Evolutionary conservation across 495 filamentous ascomycete species (phyloP), one percentile per base, ranked within the genome.

Genomic region (Aspergillus sparsus): DNA sequence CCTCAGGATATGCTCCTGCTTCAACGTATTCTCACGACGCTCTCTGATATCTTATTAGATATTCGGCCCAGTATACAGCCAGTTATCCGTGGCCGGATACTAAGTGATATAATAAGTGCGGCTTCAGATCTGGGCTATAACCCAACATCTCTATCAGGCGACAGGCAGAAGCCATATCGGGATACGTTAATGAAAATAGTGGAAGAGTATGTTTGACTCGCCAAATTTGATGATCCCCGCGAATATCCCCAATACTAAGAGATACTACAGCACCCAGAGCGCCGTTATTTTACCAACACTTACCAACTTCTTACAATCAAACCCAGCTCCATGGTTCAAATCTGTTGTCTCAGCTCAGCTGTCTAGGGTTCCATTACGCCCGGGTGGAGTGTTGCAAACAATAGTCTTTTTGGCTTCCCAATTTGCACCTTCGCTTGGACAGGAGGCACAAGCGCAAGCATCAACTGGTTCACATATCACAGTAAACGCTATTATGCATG

Each of bases 391-490:
- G 5, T 69, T 88, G 16, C 80, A 86, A 41, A 87, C 84, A 0
- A 81, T 93, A 46, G 82, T 90, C 64, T 92, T 92, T 64, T 78
- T 92, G 18, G 80, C 75, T 68, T 88, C 73, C 66, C 85, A 65
- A 77, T 84, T 66, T 75, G 84, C 71, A 68, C 86, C 60, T 15
- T 69, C 73, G 2, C 64, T 78, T 8, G 75, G 75, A 12, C 66
- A 72, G 36, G 73, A 77, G 57, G 66, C 71, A 9, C 72, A 75
- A 45, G 59, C 39, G 15, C 68, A 74, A 39, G 61, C 62, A 21
- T 73, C 74, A 2, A 71, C 63, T 54, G 88, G 87, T 0, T 82
- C 87, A 3, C 82, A 82, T 60, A 85, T 93, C 33, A 88, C 89
- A 2, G 82, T 88, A 31, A 88, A 92, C 67, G 87, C 87, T 1